Evolutionary conservation across 768 basidiomycete genomes (phyloP), one percentile per base, ranked within the genome.

Genomic region (Mycena maculata): DNA sequence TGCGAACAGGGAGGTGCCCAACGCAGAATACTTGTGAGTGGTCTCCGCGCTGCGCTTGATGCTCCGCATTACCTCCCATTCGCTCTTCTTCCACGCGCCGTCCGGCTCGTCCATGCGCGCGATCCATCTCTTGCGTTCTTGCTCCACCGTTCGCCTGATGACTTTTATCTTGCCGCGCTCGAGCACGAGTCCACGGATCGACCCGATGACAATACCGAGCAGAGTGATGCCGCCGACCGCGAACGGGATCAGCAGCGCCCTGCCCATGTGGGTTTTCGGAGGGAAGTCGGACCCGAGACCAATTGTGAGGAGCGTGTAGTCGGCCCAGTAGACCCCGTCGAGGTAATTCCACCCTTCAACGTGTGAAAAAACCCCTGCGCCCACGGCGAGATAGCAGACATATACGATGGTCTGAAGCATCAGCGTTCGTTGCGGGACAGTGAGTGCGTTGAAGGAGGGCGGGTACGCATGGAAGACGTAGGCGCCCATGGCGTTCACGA

Each of bases 401-500:
- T 81, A 83, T 3, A 77, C 65, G 39, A 80, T 79, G 22, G 81
- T 80, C 63, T 84, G 82, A 6, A 84, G 77, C 83, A 83, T 83
- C 10, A 83, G 68, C 0, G 79, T 82, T 12, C 82, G 79, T 67
- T 83, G 83, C 4, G 82, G 78, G 15, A 77, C 73, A 13, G 80
- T 80, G 33, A 83, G 76, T 11, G 75, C 73, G 20, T 76, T 71
- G 53, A 83, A 81, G 1, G 79, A 77, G 1, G 82, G 72, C 22
- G 74, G 76, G 60, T 81, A 84, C 1, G 77, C 80, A 36, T 76
- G 73, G 60, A 81, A 80, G 25, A 65, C 44, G 23, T 75, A 76
- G 6, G 78, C 77, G 27, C 79, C 76, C 18, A 56, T 36, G 15
- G 62, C 65, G 48, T 70, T 70, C 1, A 38, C 48, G 27, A 52